phyloP scores from a whole-genome alignment of 2,329 filamentous ascomycete genomes.

The Aspergillus carbonarius region DNA sequence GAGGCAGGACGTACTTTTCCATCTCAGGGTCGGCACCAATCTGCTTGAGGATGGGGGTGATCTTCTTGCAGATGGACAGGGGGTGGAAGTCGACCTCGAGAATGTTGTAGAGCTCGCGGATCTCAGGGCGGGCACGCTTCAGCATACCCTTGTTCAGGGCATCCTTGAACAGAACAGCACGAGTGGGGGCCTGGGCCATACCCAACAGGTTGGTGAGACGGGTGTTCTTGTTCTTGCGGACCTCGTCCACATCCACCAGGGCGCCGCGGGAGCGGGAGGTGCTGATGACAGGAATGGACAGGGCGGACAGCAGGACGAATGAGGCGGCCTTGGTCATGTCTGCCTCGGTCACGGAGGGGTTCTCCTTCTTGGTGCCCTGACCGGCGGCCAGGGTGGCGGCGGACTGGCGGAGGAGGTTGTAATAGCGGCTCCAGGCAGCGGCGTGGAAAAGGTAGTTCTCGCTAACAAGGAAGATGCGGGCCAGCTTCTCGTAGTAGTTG shows the following conservation, averaged over 20 bases:
- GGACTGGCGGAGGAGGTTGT: slow-evolving; percentile 91
- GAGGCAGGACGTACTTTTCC: slow-evolving; percentile 91
- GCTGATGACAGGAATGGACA: slow-evolving; percentile 99
- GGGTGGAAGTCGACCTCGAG: slow-evolving; percentile 99
- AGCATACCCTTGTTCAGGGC: slow-evolving; percentile 91
- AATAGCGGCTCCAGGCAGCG: slow-evolving; percentile 95
- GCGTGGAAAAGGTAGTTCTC: slow-evolving; percentile 99
- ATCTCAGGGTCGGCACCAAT: slow-evolving; percentile 93
- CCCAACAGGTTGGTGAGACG: slow-evolving; percentile 93
- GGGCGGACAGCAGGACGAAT: slow-evolving; percentile 89
- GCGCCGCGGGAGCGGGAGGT: slow-evolving; percentile 93
- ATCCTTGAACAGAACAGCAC: slow-evolving; percentile 90
- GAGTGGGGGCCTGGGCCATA: slow-evolving; percentile 86
- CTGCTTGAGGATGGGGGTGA: slow-evolving; percentile 90
- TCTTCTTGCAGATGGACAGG: slow-evolving; percentile 98
- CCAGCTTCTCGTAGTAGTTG: slow-evolving; percentile 99
- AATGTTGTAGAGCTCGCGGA: slow-evolving; percentile 96
- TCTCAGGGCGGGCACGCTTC: slow-evolving; percentile 89
- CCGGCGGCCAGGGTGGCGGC: slow-evolving; percentile 78
- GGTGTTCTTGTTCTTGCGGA: slow-evolving; percentile 97
- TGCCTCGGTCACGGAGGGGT: slow-evolving; percentile 81
- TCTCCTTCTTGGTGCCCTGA: slow-evolving; percentile 89
- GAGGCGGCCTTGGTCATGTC: slow-evolving; percentile 94
- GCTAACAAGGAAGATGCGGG: slow-evolving; percentile 95
- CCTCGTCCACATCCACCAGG: slow-evolving; percentile 94